Conservation (phyloP, 768 basidiomycete species). For the Lepiota venenata region DNA sequence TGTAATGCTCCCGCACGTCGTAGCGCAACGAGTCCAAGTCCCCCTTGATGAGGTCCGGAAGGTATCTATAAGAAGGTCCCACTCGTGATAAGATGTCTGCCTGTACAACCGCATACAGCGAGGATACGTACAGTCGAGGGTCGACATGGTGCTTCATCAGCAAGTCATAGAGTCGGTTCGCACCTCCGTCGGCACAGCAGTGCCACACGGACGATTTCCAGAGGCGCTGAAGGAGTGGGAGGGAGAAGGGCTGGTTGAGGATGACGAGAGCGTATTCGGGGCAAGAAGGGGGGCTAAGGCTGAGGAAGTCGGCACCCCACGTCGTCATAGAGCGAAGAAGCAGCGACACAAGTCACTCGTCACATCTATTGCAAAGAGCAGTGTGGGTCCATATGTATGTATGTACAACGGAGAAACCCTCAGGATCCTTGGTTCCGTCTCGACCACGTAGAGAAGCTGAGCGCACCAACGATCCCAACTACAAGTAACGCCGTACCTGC, state of each 20-base stretch:
- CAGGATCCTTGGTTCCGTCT: slow-evolving; percentile 64
- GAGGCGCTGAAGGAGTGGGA: slow-evolving; percentile 54
- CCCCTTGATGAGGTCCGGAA: slow-evolving; percentile 88
- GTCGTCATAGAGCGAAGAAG: slow-evolving; percentile 17
- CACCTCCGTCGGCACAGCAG: slow-evolving; percentile 86
- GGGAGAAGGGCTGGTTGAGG: slow-evolving; percentile 85
- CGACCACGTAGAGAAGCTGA: slow-evolving; percentile 71
- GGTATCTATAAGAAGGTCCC: slow-evolving; percentile 43
- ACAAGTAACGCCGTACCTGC: slow-evolving; percentile 83
- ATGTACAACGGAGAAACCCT: not conserved
- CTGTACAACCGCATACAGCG: not conserved
- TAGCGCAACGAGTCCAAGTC: slow-evolving; percentile 86
- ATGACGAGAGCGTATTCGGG: slow-evolving; percentile 65
- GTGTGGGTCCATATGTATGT: too few relatives aligned
- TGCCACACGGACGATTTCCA: slow-evolving; percentile 53
- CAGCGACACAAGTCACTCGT: too few relatives aligned
- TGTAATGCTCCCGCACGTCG: slow-evolving; percentile 73
- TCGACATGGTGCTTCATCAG: slow-evolving; percentile 20
- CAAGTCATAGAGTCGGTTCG: slow-evolving; percentile 75
- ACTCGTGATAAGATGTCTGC: not conserved
- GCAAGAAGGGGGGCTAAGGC: not conserved
- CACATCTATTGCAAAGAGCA: not conserved
- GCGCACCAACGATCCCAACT: slow-evolving; percentile 72
- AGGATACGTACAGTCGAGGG: slow-evolving; percentile 15
- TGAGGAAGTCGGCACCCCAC: slow-evolving; percentile 44